Base-by-base conservation (phyloP, 257 asterid genomes). In the Ilex asprella region DNA sequence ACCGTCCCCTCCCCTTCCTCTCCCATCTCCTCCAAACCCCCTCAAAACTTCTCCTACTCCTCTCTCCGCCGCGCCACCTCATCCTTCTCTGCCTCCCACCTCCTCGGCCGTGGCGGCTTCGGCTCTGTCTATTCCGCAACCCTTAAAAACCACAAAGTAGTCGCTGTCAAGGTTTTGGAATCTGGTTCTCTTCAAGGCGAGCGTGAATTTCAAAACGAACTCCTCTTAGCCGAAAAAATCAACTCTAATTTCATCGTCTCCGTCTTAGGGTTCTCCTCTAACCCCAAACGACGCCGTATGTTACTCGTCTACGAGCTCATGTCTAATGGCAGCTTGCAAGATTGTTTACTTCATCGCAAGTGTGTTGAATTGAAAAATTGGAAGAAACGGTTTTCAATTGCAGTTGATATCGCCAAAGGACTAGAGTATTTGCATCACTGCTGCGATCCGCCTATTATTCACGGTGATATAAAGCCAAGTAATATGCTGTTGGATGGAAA, bases 391-490 rank as follows among this genome's bases (percentile, higher is more conserved):
- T 85, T 85, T 73, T 53, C 59, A 57, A 77, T 89, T 76, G 92
- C 90, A 60, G 62, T 87, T 56, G 80, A 82, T 71, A 79, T 93
- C 60, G 99, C 97, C 9, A 87, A 62, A 79, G 97, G 99, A 71
- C 75, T 93, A 43, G 99, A 89, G 73, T 82, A 89, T 68, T 75
- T 93, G 72, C 99, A 93, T 70, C 92, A 89, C 73, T 75, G 67
- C 35, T 93, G 97, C 67, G 99, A 93, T 73, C 94, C 99, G 10
- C 87, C 96, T 2, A 79, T 84, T 21, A 79, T 93, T 47, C 99
- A 93, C 30, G 99, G 99, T 14, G 99, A 93, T 69, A 84, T 93
- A 55, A 93, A 93, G 78, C 97, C 99, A 13, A 93, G 99, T 70
- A 93, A 93, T 69, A 67, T 93, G 12, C 61, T 89, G 55, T 68